Percentiles rank a stretch among this genome's conserved stretches.
phyloP scores from a whole-genome alignment of 163 green algal genomes.

The Dunaliella salina region DNA sequence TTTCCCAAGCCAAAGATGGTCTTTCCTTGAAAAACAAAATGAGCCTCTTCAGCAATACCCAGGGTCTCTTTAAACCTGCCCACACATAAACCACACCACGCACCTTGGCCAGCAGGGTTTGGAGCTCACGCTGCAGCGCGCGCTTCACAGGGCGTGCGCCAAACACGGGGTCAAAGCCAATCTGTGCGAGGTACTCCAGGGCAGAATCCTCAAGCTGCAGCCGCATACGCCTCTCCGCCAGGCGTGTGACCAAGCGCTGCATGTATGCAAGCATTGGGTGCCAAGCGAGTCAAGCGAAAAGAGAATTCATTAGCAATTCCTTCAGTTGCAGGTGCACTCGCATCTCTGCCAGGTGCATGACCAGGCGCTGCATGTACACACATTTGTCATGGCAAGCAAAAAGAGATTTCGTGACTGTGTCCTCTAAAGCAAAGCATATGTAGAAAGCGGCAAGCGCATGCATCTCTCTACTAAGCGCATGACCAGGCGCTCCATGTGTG shows the following conservation, averaged over 20 bases:
- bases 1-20: too few relatives aligned
- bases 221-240: slow-evolving; percentile 83
- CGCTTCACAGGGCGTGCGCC: slow-evolving; percentile 88
- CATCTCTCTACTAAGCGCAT: background rate
- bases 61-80: too few relatives aligned
- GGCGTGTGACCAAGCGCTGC: slow-evolving; percentile 57
- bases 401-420: too few relatives aligned
- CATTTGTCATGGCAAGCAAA: too few relatives aligned
- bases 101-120: slow-evolving; percentile 82
- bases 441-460: too few relatives aligned
- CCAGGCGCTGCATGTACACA: background rate
- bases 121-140: slow-evolving; percentile 85
- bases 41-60: too few relatives aligned
- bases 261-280: too few relatives aligned
- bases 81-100: background rate
- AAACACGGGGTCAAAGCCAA: slow-evolving; percentile 86
- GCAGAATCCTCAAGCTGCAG: slow-evolving; percentile 68
- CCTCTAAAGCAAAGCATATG: too few relatives aligned
- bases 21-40: too few relatives aligned
- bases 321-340: too few relatives aligned
- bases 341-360: background rate
- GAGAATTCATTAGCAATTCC: too few relatives aligned
- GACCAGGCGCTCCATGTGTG: background rate
- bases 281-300: too few relatives aligned
- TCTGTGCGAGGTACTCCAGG: slow-evolving; percentile 58